A percentile compares a stretch with the other conserved stretches of the same genome.
Conservation (phyloP, 2,329 filamentous ascomycete genomes). For the Periconia sp. region DNA sequence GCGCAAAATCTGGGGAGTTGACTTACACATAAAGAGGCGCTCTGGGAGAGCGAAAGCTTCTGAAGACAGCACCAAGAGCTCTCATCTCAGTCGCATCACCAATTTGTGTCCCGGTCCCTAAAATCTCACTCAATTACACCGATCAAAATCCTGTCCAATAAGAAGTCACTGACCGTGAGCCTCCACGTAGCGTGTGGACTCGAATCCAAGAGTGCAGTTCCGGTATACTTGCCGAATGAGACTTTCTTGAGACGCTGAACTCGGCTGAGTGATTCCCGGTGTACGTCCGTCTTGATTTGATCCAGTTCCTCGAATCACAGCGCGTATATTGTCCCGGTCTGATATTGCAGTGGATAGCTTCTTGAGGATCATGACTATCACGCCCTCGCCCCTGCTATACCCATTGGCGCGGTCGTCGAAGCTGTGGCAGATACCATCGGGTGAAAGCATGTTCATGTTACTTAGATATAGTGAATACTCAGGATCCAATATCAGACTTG, state of each 20-base stretch:
- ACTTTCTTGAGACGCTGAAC: constrained; percentile 52
- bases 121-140: too few relatives aligned
- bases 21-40: background rate
- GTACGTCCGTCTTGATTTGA: constrained; percentile 13
- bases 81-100: constrained; percentile 36
- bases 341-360: constrained; percentile 18
- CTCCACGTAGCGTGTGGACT: constrained; percentile 33
- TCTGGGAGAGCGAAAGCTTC: background rate
- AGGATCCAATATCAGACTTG: background rate
- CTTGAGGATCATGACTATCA: constrained; percentile 35
- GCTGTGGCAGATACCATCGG: constrained; percentile 25
- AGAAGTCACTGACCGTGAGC: constrained; percentile 57
- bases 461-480: background rate
- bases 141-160: too few relatives aligned
- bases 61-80: constrained; percentile 22
- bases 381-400: constrained; percentile 68
- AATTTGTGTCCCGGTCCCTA: constrained; percentile 57
- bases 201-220: constrained; percentile 33
- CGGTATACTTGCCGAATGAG: constrained; percentile 34
- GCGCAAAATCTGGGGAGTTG: too few relatives aligned
- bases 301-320: constrained; percentile 25
- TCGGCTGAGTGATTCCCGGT: constrained; percentile 28
- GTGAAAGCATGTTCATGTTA: constrained; percentile 25
- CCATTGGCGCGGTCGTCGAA: constrained; percentile 63
- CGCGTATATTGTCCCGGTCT: constrained; percentile 26